These are phyloP conservation scores for Ophiostoma ips DNA, from an alignment of 2,329 filamentous ascomycete genomes.

Conservation along the genomic window DNA sequence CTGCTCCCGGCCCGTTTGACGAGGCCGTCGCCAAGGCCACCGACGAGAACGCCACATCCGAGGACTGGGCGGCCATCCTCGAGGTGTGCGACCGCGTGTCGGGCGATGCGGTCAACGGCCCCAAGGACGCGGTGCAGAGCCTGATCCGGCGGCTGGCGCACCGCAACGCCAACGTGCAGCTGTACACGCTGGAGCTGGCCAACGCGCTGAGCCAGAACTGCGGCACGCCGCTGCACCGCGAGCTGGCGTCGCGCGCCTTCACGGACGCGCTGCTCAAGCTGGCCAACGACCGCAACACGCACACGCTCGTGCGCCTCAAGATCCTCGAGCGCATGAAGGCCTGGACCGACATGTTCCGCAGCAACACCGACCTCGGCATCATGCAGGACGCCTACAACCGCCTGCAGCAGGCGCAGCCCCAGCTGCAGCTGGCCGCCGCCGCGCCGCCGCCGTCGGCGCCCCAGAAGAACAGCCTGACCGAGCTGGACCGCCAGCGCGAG, in stretches of 20 bases:
- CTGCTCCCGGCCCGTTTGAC: constrained; percentile 43
- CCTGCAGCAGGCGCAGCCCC: constrained; percentile 73
- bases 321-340: constrained; percentile 93
- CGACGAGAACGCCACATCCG: constrained; percentile 88
- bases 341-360: constrained; percentile 89
- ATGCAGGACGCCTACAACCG: constrained; percentile 93
- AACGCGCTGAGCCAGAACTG: constrained; percentile 91
- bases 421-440: constrained; percentile 55
- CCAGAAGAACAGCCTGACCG: constrained; percentile 81
- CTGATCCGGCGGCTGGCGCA: constrained; percentile 87
- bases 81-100: constrained; percentile 48
- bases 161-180: constrained; percentile 88
- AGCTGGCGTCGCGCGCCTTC: constrained; percentile 80
- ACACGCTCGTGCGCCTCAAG: constrained; percentile 92
- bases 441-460: constrained; percentile 82
- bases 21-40: constrained; percentile 61
- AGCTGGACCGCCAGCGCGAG: constrained; percentile 81
- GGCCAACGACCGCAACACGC: constrained; percentile 87
- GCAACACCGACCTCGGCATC: constrained; percentile 82
- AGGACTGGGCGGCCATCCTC: constrained; percentile 55
- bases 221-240: constrained; percentile 71
- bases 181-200: constrained; percentile 87
- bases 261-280: constrained; percentile 86
- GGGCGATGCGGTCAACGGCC: constrained; percentile 37
- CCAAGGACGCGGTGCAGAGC: constrained; percentile 76